Conservation (phyloP, 805 yeast species). For the Starmerella bombi region DNA sequence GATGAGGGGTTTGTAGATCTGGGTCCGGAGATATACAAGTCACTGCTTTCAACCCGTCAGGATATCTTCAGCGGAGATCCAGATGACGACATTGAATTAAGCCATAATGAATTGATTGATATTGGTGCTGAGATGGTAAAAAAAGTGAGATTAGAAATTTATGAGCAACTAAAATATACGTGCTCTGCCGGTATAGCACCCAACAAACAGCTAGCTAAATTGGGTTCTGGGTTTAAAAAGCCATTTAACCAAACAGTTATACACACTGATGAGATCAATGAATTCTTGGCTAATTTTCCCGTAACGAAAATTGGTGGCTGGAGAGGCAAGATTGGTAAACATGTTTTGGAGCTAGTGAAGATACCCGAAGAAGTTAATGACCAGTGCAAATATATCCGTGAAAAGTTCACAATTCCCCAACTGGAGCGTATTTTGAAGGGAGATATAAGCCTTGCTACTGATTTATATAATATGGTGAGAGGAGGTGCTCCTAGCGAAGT, state of each 20-base stretch:
- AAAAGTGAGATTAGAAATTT: constrained; percentile 42
- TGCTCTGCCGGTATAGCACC: constrained; percentile 82
- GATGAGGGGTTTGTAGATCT: constrained; percentile 86
- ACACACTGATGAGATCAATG: constrained; percentile 34
- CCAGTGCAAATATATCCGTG: constrained; percentile 30
- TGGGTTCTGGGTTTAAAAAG: constrained; percentile 73
- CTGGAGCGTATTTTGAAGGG: constrained; percentile 31
- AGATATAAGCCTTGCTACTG: constrained; percentile 33
- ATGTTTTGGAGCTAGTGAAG: constrained; percentile 37
- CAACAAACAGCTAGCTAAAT: constrained; percentile 65
- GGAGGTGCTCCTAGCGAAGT: constrained; percentile 50
- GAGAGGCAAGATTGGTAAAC: constrained; percentile 79
- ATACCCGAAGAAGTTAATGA: constrained; percentile 33
- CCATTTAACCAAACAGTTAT: constrained; percentile 80
- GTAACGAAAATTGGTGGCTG: constrained; percentile 72
- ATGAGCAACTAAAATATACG: constrained; percentile 52
- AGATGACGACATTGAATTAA: constrained; percentile 32
- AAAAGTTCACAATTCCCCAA: constrained; percentile 2
- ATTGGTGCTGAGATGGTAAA: constrained; percentile 51
- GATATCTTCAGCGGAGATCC: constrained; percentile 4
- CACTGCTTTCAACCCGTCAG: constrained; percentile 38
- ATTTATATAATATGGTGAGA: constrained; percentile 47
- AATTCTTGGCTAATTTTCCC: constrained; percentile 48
- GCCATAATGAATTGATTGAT: constrained; percentile 69
- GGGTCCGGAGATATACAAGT: constrained; percentile 46